A percentile compares a stretch with the other conserved stretches of the same genome.
Evolutionary conservation across 2,329 filamentous ascomycete genomes (phyloP).

Genomic region (Pyricularia sp.): DNA sequence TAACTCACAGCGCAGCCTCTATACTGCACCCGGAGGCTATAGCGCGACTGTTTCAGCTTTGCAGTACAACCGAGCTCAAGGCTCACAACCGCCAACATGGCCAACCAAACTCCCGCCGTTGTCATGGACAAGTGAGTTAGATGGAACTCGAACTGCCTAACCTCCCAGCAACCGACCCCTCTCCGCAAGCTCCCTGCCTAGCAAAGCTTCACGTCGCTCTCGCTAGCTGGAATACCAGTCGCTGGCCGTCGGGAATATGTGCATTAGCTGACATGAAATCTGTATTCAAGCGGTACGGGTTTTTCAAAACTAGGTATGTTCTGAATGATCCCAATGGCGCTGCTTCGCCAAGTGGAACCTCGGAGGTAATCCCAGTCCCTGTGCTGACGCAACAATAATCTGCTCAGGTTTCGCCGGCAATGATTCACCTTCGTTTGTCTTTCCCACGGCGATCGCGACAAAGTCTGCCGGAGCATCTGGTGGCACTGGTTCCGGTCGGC

Average conservation of each 20-base stretch:
- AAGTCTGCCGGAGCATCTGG: constrained; percentile 66
- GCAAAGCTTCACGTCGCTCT: constrained; percentile 8
- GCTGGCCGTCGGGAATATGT: not conserved
- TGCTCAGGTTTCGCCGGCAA: constrained; percentile 92
- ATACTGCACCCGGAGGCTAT: not conserved
- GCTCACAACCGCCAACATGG: constrained; percentile 52
- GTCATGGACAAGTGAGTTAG: constrained; percentile 99
- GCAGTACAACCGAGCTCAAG: not conserved
- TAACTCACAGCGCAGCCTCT: not conserved
- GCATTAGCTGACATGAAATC: constrained; percentile 25
- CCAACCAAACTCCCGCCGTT: constrained; percentile 98
- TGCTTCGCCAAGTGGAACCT: not conserved
- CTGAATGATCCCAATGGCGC: not conserved
- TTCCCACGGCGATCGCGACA: constrained; percentile 95
- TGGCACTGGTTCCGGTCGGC: constrained; percentile 77
- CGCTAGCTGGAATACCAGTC: not conserved
- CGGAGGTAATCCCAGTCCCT: constrained; percentile 5
- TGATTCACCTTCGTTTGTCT: constrained; percentile 97
- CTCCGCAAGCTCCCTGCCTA: constrained; percentile 3
- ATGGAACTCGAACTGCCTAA: constrained; percentile 6
- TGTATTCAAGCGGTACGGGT: constrained; percentile 75
- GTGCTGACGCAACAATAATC: constrained; percentile 15
- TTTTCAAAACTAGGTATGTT: constrained; percentile 93
- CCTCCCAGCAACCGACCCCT: constrained; percentile 19
- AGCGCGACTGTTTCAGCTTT: not conserved